Base-by-base conservation (phyloP, 768 basidiomycete species). In the Amanita fuliginea region DNA sequence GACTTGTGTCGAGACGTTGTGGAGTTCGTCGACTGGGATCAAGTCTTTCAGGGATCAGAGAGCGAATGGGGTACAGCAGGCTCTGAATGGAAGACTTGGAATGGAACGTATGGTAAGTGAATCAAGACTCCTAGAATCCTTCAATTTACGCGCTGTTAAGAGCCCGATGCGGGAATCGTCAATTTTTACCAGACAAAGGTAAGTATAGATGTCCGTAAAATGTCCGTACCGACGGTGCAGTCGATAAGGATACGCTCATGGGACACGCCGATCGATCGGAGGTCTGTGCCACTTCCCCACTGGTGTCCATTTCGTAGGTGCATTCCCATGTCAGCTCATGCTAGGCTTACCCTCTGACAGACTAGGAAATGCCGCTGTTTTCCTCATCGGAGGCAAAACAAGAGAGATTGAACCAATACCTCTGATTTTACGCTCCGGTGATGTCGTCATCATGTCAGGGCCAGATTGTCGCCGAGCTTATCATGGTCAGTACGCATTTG, bases 181-280 rank as follows among this genome's bases (percentile, higher is more conserved):
- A 98, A 98, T 61, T 96, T 93, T 60, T 97, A 96, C 60, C 88
- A 93, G 63, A 75, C 74, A 40, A 86, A 82, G 64, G 81, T 77
- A 28, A 35, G 58, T 7, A 54, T 6, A 13, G 16, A 6, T 21
- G 8, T 36, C 6, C 22, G 26, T 46, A 14, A n/a, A 21, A 21
- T 13, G 16, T 36, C 10, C 28, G 14, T 50, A 13, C 30, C 13
- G 13, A 6, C 21, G 30, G 47, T 16, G 42, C 30, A 35, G 46
- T 16, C 44, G 5, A 32, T 13, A 49, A 82, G 77, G 93, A 98
- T 54, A 89, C 92, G 0, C 77, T 99, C 16, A 97, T 97, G 86
- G 95, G 80, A 0, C 95, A 99, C 62, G 90, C 96, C n/a, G 95
- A 99, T 64, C 86, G 89, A 16, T 92, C 94, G 18, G 95, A 99